phyloP scores from a whole-genome alignment of 139 green algal species.

The Edaphochlamys debaryana region DNA sequence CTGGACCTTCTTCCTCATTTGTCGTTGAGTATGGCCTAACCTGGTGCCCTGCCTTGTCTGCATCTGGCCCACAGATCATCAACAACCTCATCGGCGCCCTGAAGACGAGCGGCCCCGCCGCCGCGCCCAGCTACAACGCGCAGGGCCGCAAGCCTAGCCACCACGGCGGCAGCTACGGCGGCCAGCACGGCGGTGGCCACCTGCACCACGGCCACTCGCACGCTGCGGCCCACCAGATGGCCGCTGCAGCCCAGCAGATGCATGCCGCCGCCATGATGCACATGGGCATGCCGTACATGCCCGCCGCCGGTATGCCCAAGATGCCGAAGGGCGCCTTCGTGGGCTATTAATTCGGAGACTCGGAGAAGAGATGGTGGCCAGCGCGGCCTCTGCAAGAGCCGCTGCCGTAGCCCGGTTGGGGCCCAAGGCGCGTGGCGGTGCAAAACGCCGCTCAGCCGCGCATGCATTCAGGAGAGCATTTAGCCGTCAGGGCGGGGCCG shows the following conservation, averaged over 20 bases:
- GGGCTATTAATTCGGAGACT: not conserved
- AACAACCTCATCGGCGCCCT: constrained; percentile 56
- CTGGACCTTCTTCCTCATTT: not conserved
- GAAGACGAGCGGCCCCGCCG: constrained; percentile 11
- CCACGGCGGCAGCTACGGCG: not conserved
- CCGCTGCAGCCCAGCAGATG: not conserved
- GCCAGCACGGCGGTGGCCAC: not conserved
- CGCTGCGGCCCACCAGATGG: not conserved
- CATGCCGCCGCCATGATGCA: not conserved
- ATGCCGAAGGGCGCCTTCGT: not conserved
- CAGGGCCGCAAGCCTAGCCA: constrained; percentile 25
- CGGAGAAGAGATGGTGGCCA: no score
- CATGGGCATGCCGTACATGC: no score
- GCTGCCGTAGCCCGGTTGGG: no score
- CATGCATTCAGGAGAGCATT: no score
- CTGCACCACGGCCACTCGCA: constrained; percentile 6
- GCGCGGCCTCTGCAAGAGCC: no score
- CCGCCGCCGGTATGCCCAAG: no score
- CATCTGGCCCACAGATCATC: constrained; percentile 60
- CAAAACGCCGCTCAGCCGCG: no score
- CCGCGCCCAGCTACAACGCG: constrained; percentile 35
- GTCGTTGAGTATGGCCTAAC: no score
- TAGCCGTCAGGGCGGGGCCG: no score
- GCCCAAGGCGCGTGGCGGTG: no score
- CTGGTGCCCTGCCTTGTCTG: no score